Conservation (phyloP, 1,139 yeast species). For the Geotrichum fermentans region DNA sequence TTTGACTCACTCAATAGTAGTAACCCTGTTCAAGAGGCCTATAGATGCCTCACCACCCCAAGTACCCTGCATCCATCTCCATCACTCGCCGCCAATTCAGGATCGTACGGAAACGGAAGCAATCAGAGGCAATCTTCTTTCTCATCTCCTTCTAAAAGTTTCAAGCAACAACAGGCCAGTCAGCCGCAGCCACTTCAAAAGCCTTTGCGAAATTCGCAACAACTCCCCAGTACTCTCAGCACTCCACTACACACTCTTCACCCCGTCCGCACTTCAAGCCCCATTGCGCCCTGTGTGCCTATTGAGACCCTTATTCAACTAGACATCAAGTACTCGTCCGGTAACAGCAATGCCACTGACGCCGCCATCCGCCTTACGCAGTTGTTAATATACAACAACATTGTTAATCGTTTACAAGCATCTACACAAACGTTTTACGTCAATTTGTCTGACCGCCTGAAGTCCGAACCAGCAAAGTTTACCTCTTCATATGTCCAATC, state of each 20-base stretch:
- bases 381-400: slow-evolving; percentile 26
- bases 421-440: slow-evolving; percentile 24
- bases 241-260: slow-evolving; percentile 7
- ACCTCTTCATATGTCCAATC: slow-evolving; percentile 28
- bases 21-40: slow-evolving; percentile 12
- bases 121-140: slow-evolving; percentile 15
- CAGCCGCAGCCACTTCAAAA: slow-evolving; percentile 3
- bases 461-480: slow-evolving; percentile 27
- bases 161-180: slow-evolving; percentile 7
- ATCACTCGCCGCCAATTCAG: slow-evolving; percentile 1
- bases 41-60: slow-evolving; percentile 17
- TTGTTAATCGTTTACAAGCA: slow-evolving; percentile 27
- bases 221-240: slow-evolving; percentile 6
- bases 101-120: slow-evolving; percentile 5
- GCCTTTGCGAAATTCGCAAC: slow-evolving; percentile 11
- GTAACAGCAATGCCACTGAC: slow-evolving; percentile 21
- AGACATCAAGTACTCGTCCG: slow-evolving; percentile 24
- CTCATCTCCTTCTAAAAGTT: slow-evolving; percentile 14
- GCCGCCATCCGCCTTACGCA: slow-evolving; percentile 27
- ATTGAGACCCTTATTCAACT: slow-evolving; percentile 26
- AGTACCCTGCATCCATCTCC: slow-evolving; percentile 17
- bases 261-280: slow-evolving; percentile 12
- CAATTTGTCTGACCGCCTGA: slow-evolving; percentile 22
- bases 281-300: slow-evolving; percentile 14
- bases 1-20: neutral